These are phyloP conservation scores for Trypanosoma theileri DNA, from an alignment of 208 protist species.

Conservation along the genomic window DNA sequence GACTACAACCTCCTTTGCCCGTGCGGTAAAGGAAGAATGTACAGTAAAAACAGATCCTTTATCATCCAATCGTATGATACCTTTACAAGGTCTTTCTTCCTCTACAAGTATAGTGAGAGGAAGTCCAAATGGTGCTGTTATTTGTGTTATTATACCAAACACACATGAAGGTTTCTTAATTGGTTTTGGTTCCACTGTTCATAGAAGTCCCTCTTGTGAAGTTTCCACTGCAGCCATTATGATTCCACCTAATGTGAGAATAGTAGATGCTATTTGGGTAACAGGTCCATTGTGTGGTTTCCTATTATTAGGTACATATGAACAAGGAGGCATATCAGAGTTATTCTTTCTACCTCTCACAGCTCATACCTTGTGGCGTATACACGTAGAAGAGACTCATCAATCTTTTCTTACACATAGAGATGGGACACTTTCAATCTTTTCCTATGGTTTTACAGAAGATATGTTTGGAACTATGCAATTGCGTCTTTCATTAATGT, in stretches of 20 bases:
- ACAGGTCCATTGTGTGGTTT: constrained; percentile 24
- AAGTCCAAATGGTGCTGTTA: constrained; percentile 25
- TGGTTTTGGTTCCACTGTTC: constrained; percentile 11
- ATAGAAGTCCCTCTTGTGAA: background rate
- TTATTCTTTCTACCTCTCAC: constrained; percentile 27
- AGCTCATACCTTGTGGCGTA: background rate
- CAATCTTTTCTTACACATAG: background rate
- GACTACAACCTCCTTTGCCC: constrained; percentile 8
- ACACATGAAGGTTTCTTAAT: constrained; percentile 18
- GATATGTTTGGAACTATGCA: constrained; percentile 17
- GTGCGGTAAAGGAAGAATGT: background rate
- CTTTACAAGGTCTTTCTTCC: background rate
- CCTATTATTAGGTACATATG: constrained; percentile 13
- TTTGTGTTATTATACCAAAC: constrained; percentile 13
- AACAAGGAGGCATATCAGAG: background rate
- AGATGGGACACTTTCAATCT: constrained; percentile 9
- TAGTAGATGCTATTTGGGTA: constrained; percentile 24
- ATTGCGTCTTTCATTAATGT: constrained; percentile 15
- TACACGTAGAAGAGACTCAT: constrained; percentile 17
- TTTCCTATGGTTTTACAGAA: background rate
- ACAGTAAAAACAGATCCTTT: background rate
- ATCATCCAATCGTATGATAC: background rate
- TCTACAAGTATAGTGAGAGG: constrained; percentile 7
- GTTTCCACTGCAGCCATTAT: background rate
- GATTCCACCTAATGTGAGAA: constrained; percentile 3